Base-by-base conservation (phyloP, 2,329 filamentous ascomycete species). In the Venturia carpophila region DNA sequence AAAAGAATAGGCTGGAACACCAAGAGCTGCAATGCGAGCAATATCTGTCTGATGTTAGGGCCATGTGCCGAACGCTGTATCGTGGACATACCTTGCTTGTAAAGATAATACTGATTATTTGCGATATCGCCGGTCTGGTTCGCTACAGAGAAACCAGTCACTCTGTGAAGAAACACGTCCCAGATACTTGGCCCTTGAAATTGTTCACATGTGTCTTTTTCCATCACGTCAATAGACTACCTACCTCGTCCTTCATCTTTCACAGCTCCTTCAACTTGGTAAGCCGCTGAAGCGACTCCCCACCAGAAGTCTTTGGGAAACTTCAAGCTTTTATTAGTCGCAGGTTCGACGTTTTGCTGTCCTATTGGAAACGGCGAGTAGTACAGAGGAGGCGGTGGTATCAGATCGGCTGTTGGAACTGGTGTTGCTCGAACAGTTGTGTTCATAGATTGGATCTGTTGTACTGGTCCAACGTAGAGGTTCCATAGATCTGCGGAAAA, bases 21-120 rank as follows among this genome's bases (percentile, higher is more conserved):
- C 88, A 89, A 83, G 62, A 83, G 79, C 78, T 91, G 91, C 69
- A 95, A 80, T 47, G 95, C 83, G 15, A 82, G 70, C 84, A 72
- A 95, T 90, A 73, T 96, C 91, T 72, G 89, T 88, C 43, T 80
- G 62, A 86, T 90, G 64, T 88, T 86, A 78, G 93, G 87, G 80
- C 95, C 95, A 34, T 89, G 92, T 78, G 95, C 90, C 78, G 91
- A 96, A 47, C 91, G 91, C 52, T 90, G 83, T 63, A 85, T 87
- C 62, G 91, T 91, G 47, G 86, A 88, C 70, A 82, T 86, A 66
- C 85, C 88, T 71, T 90, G 89, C 65, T 81, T 80, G 69, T 82
- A 82, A 15, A 78, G 71, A 63, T 79, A 81, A 67, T 82, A 82
- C 63, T 81, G 77, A 64, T 80, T 77, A 65, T 80, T 77, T 0